Evolutionary conservation across 345 rosid genomes (phyloP), one percentile per base, ranked within the genome.

Genomic region (Lepidium aucheri): DNA sequence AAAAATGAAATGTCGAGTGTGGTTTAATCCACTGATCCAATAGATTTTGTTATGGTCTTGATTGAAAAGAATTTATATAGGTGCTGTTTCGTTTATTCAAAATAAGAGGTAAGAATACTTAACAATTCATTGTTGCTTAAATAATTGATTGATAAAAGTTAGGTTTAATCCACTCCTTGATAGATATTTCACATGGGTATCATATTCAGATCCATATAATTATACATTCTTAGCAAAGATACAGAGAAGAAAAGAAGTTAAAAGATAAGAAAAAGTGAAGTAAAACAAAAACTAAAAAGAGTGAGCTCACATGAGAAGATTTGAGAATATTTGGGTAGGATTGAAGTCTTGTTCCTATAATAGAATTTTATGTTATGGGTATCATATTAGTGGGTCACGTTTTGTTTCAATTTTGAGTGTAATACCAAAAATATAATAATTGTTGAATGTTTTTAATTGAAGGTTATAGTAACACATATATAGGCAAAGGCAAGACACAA

Each of bases 341-440:
- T 59, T 66, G 39, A 67, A 73, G 50, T 50, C 67, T 58, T 73
- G 76, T 73, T 65, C 62, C 61, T 58, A 39, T 59, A 22, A 65
- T 35, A 49, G 40, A 36, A 60, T 50, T 72, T 58, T 34, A 58
- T 72, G 60, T 61, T 42, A 58, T 73, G 72, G 72, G 67, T 36
- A 33, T 56, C 9, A 47, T 57, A 41, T 65, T 26, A 49, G 72
- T 72, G 62, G 54, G 63, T 34, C 68, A 53, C 33, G 39, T 26
- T 18, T 12, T 57, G 45, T 40, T 49, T 65, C 14, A 49, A 12
- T 57, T 28, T 38, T 9, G 16, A 12, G 33, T 45, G 5, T 32
- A 41, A n/a, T 5, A 9, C 17, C 6, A 0, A 15, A 24, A 2
- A 49, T 11, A 54, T 35, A n/a, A 9, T 8, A 18, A 40, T 30